A percentile compares a stretch with the other conserved stretches of the same genome.
Conservation (phyloP, 73 alveolate genomes). For the Tetrahymena elliotti region DNA sequence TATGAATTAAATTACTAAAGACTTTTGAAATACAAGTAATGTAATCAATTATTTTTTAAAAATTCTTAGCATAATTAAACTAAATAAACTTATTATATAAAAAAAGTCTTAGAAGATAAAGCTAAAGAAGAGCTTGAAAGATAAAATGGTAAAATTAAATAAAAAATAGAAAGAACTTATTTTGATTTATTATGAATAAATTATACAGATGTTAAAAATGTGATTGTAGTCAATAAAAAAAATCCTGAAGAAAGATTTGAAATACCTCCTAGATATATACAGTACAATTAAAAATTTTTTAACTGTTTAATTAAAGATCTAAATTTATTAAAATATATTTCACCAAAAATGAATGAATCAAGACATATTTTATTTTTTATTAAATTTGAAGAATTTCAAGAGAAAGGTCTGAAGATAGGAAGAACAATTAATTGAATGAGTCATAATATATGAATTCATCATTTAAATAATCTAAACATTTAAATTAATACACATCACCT, state of each 20-base stretch:
- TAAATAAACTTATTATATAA: background rate
- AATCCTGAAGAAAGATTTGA: background rate
- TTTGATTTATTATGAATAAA: background rate
- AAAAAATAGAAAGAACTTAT: background rate
- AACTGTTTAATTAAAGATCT: too few species aligned
- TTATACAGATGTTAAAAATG: background rate
- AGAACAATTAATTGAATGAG: background rate
- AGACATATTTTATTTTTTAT: background rate
- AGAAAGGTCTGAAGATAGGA: background rate
- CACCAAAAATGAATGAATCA: too few species aligned
- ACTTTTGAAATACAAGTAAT: background rate
- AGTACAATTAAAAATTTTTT: background rate
- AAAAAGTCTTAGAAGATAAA: background rate
- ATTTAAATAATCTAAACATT: background rate
- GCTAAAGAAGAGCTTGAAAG: background rate
- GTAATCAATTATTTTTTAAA: background rate
- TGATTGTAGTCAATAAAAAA: background rate
- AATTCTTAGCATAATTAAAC: background rate
- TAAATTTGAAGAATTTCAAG: background rate
- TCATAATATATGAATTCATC: background rate
- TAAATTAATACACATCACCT: background rate
- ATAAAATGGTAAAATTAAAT: background rate
- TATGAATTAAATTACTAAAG: background rate
- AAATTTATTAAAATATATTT: too few species aligned
- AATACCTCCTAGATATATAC: background rate